A percentile compares a stretch with the other conserved stretches of the same genome.
Evolutionary conservation across 768 basidiomycete genomes (phyloP).

Genomic region (Sporobolomyces pararoseus): DNA sequence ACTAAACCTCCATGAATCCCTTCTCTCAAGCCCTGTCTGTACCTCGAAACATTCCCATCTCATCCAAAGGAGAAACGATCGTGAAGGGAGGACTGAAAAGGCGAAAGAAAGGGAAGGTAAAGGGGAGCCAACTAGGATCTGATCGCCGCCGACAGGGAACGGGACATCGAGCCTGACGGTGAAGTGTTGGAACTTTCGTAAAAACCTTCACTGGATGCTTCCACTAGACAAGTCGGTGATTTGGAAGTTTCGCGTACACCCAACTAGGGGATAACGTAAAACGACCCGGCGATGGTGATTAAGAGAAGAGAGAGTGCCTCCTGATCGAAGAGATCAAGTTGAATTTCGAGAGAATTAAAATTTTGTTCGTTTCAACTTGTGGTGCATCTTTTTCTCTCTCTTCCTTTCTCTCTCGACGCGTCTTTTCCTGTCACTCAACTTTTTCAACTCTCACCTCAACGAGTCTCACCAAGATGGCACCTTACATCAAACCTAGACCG

Average conservation of each 20-base stretch:
- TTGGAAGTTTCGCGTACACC: constrained; percentile 1
- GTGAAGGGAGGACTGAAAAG: too few relatives aligned
- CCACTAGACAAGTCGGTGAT: constrained; percentile 21
- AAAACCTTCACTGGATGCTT: constrained; percentile 29
- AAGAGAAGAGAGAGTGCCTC: background rate
- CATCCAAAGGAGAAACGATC: background rate
- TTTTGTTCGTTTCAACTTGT: background rate
- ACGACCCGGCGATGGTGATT: constrained; percentile 11
- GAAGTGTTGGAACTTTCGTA: background rate
- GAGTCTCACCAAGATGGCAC: background rate
- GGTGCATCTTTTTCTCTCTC: background rate
- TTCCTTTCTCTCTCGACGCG: background rate
- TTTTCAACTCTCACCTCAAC: background rate
- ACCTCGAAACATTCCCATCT: background rate
- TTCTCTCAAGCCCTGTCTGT: constrained; percentile 13
- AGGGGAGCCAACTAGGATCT: constrained; percentile 23
- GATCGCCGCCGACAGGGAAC: constrained; percentile 30
- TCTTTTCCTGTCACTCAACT: background rate
- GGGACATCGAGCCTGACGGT: constrained; percentile 29
- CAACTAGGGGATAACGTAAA: constrained; percentile 4
- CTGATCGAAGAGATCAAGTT: background rate
- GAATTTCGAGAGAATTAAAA: background rate
- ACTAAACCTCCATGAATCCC: constrained; percentile 12
- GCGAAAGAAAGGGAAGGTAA: constrained; percentile 16
- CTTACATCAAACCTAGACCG: background rate